Percentiles rank a stretch among this genome's conserved stretches.
phyloP scores from a whole-genome alignment of 2,329 filamentous ascomycete species.

The Ascochyta rabiei region DNA sequence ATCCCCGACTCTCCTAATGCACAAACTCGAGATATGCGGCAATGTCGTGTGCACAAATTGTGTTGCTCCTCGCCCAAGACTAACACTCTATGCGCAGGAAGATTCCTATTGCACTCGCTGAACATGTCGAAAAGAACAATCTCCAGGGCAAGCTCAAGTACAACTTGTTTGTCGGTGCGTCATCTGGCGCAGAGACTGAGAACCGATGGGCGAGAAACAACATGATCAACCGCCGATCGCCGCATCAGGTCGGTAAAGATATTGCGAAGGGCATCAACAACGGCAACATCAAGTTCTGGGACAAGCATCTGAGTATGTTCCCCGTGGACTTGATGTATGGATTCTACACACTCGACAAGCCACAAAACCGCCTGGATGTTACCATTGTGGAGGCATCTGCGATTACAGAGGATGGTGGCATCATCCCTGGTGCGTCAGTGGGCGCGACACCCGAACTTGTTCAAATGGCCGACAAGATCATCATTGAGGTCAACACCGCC shows the following conservation, averaged over 20 bases:
- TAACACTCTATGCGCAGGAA: conserved; percentile 60
- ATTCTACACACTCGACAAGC: conserved; percentile 82
- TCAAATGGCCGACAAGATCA: conserved; percentile 91
- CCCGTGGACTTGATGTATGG: conserved; percentile 83
- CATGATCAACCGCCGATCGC: conserved; percentile 86
- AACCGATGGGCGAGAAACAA: conserved; percentile 87
- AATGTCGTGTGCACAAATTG: neutral
- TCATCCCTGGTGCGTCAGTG: conserved; percentile 84
- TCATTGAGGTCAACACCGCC: conserved; percentile 90
- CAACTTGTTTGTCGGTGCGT: conserved; percentile 87
- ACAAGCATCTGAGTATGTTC: conserved; percentile 94
- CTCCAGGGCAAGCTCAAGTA: conserved; percentile 85
- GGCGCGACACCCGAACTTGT: conserved; percentile 85
- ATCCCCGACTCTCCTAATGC: conserved; percentile 10
- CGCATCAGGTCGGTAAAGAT: conserved; percentile 88
- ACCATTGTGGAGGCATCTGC: conserved; percentile 85
- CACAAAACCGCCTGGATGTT: conserved; percentile 77
- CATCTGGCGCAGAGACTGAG: conserved; percentile 86
- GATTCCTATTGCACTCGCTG: conserved; percentile 81
- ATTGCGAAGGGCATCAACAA: conserved; percentile 91
- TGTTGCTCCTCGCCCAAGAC: conserved; percentile 6
- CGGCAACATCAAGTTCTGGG: conserved; percentile 88
- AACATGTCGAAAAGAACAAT: conserved; percentile 86
- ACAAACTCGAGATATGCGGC: neutral
- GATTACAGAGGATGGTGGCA: conserved; percentile 86